Conservation (phyloP, 257 asterid genomes). For the Petrea volubilis region DNA sequence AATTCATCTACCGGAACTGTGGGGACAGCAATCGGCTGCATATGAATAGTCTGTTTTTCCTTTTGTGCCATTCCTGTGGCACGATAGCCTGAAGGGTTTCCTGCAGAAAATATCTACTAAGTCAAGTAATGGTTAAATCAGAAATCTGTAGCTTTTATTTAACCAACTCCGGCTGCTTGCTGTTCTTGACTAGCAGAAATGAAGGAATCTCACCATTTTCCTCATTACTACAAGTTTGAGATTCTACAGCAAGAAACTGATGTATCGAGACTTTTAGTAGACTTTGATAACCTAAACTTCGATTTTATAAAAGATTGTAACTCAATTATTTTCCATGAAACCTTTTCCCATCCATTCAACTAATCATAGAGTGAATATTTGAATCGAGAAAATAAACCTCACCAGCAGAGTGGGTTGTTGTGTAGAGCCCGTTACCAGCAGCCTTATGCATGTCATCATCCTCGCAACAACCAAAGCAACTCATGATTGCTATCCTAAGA, state of each 20-base stretch:
- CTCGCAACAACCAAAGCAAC: constrained; percentile 68
- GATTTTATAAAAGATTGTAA: not conserved
- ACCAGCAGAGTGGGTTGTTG: constrained; percentile 59
- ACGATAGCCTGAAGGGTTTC: constrained; percentile 50
- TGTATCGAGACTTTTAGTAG: not conserved
- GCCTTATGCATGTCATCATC: constrained; percentile 67
- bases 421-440: constrained; percentile 57
- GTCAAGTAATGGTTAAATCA: constrained; percentile 3
- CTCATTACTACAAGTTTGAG: not conserved
- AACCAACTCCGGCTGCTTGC: not conserved
- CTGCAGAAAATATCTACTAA: constrained; percentile 27
- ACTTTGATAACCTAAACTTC: not conserved
- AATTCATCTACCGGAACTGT: constrained; percentile 66
- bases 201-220: not conserved
- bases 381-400: constrained; percentile 4
- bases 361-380: not conserved
- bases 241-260: not conserved
- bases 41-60: constrained; percentile 44
- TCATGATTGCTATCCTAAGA: constrained; percentile 37
- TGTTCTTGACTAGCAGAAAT: not conserved
- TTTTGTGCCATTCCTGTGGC: constrained; percentile 55
- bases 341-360: not conserved
- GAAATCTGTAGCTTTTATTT: too few species aligned
- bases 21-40: constrained; percentile 74
- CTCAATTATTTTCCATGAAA: not conserved